These are phyloP conservation scores for Solanum chmielewskii DNA, from an alignment of 257 asterid genomes.

Conservation along the genomic window DNA sequence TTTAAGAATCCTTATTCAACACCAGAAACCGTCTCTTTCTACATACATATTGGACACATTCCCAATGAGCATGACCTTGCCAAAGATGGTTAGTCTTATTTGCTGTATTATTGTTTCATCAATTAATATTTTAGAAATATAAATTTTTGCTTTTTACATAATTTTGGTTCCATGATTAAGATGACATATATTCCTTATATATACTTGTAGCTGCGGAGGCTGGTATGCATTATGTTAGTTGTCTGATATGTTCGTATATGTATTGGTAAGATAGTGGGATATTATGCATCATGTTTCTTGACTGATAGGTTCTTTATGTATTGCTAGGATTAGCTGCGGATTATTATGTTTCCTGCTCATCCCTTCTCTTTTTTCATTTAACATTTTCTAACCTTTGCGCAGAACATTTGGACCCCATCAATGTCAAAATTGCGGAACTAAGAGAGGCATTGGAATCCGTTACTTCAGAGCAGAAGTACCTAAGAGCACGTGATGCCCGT, in stretches of 20 bases:
- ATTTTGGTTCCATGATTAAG: not conserved
- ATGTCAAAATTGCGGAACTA: constrained; percentile 78
- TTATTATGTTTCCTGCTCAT: not conserved
- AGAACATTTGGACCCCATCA: constrained; percentile 74
- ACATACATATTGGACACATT: constrained; percentile 77
- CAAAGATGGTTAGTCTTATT: constrained; percentile 59
- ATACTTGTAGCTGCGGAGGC: not conserved
- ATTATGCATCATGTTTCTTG: not conserved
- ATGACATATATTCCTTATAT: not conserved
- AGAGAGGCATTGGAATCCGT: constrained; percentile 75
- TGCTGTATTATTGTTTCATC: not conserved
- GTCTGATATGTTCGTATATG: not conserved
- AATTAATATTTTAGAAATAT: not conserved
- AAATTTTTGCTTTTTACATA: not conserved
- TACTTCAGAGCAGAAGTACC: constrained; percentile 68
- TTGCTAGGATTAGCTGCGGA: not conserved
- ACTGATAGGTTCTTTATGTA: not conserved
- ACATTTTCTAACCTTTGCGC: constrained; percentile 5
- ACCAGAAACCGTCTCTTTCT: constrained; percentile 80
- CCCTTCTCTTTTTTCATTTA: not conserved
- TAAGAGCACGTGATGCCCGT: constrained; percentile 63
- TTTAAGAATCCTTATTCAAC: constrained; percentile 61
- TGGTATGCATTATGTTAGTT: not conserved
- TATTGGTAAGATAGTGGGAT: not conserved
- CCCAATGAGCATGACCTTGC: constrained; percentile 70